A percentile compares a stretch with the other conserved stretches of the same genome.
Conservation (phyloP, 2,329 filamentous ascomycete genomes). For the Talaromyces sp. region DNA sequence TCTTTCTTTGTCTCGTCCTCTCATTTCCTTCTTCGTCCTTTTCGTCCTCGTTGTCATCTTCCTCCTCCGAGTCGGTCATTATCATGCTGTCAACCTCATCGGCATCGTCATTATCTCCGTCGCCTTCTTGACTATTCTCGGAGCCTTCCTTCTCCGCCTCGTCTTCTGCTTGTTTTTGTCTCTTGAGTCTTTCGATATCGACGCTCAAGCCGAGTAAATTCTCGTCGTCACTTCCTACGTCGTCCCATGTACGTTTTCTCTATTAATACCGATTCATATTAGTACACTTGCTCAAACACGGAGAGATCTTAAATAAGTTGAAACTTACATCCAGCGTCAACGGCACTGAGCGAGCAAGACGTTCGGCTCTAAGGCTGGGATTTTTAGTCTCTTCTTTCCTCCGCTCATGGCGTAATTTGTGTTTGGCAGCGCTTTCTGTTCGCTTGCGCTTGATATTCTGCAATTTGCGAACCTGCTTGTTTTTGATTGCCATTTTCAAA, state of each 20-base stretch:
- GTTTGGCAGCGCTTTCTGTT: constrained; percentile 68
- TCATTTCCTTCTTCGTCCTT: constrained; percentile 41
- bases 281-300: neutral
- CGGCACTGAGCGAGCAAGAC: constrained; percentile 75
- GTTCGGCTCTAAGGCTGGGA: constrained; percentile 69
- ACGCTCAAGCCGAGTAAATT: constrained; percentile 49
- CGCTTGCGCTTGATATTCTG: constrained; percentile 80
- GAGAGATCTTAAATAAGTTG: neutral
- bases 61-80: constrained; percentile 44
- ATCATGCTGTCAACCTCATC: constrained; percentile 76
- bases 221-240: constrained; percentile 57
- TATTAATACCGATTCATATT: neutral
- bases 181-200: constrained; percentile 51
- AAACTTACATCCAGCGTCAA: constrained; percentile 64
- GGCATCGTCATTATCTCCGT: constrained; percentile 55
- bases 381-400: constrained; percentile 85
- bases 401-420: constrained; percentile 72
- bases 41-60: constrained; percentile 39
- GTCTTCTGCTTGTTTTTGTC: constrained; percentile 46
- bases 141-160: constrained; percentile 28
- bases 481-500: constrained; percentile 59
- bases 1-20: constrained; percentile 28
- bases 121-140: constrained; percentile 28
- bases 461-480: constrained; percentile 72
- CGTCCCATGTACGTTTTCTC: constrained; percentile 86